phyloP scores from a whole-genome alignment of 495 filamentous ascomycete species.

The Tuber aestivum region DNA sequence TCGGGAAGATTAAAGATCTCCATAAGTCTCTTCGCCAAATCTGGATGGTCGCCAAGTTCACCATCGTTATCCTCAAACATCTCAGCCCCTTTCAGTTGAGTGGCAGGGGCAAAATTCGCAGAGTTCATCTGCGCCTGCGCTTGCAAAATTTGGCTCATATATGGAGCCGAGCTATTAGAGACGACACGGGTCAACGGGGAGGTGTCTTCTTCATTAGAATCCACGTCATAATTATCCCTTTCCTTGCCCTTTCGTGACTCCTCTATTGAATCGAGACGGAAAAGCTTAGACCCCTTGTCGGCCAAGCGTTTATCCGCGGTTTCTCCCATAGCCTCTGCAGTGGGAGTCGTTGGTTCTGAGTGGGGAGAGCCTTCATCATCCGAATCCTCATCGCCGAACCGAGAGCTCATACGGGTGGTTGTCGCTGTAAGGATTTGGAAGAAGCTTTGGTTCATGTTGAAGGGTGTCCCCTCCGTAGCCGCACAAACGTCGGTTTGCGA shows the following conservation, averaged over 20 bases:
- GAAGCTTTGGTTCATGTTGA: constrained; percentile 86
- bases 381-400: constrained; percentile 81
- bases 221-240: constrained; percentile 33
- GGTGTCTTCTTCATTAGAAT: constrained; percentile 8
- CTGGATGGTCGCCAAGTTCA: constrained; percentile 35
- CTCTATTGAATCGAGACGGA: constrained; percentile 29
- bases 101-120: constrained; percentile 44
- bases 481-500: constrained; percentile 37
- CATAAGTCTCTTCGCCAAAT: constrained; percentile 65
- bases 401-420: constrained; percentile 70
- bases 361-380: constrained; percentile 52
- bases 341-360: constrained; percentile 16
- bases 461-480: constrained; percentile 34
- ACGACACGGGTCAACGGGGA: not conserved
- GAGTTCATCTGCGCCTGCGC: constrained; percentile 62
- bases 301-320: not conserved
- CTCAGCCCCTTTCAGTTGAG: constrained; percentile 51
- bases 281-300: constrained; percentile 15
- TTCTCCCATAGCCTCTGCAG: constrained; percentile 4
- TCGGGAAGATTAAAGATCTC: constrained; percentile 84
- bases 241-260: constrained; percentile 26
- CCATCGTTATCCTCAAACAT: constrained; percentile 43
- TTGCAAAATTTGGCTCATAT: constrained; percentile 77
- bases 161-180: constrained; percentile 51
- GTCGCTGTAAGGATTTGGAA: constrained; percentile 93